Evolutionary conservation across 2,329 filamentous ascomycete species (phyloP).

Genomic region (Arthrobotrys iridis): DNA sequence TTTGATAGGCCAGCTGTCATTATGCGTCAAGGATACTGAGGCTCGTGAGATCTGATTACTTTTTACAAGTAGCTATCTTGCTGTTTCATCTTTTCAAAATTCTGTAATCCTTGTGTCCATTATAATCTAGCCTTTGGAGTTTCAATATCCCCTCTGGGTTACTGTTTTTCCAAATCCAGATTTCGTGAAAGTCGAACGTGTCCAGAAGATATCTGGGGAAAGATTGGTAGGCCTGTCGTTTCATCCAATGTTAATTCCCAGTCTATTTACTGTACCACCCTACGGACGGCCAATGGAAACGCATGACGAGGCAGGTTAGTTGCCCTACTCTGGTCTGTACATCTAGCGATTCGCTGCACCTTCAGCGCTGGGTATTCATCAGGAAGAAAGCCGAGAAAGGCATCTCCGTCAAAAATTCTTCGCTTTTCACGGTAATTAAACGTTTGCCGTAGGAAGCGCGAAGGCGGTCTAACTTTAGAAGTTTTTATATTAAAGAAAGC

Average conservation of each 20-base stretch:
- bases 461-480: slow-evolving; percentile 48
- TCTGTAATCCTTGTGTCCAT: slow-evolving; percentile 1
- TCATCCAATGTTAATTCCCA: slow-evolving; percentile 32
- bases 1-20: slow-evolving; percentile 26
- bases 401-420: slow-evolving; percentile 8
- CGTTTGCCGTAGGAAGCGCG: slow-evolving; percentile 42
- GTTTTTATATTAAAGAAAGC: slow-evolving; percentile 2
- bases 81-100: slow-evolving; percentile 20
- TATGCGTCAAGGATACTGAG: slow-evolving; percentile 20
- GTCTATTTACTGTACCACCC: slow-evolving; percentile 14
- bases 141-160: slow-evolving; percentile 25
- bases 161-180: not conserved
- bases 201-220: not conserved
- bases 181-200: not conserved
- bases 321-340: slow-evolving; percentile 5
- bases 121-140: slow-evolving; percentile 8
- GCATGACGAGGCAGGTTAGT: not conserved
- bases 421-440: slow-evolving; percentile 27
- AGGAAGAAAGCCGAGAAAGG: not conserved
- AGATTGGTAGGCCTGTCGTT: slow-evolving; percentile 3
- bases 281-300: slow-evolving; percentile 17
- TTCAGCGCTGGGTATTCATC: not conserved
- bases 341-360: slow-evolving; percentile 31
- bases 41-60: slow-evolving; percentile 1
- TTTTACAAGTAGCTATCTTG: slow-evolving; percentile 7